Evolutionary conservation across 345 rosid genomes (phyloP), one percentile per base, ranked within the genome.

Genomic region (Eucalyptus cloeziana): DNA sequence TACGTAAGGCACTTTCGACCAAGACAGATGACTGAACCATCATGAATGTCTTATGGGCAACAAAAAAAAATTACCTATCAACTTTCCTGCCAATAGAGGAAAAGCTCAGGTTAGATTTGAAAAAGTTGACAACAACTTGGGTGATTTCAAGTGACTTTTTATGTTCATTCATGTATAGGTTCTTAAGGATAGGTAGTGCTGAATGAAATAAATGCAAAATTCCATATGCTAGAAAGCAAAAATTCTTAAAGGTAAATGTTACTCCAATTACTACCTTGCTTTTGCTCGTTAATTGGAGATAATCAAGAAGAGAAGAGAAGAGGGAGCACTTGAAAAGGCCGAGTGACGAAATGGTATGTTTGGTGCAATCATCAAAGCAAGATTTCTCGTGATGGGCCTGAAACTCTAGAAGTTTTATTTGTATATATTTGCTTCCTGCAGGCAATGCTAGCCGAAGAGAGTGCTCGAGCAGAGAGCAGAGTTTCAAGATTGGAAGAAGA

Each of bases 401-500:
- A 27, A 85, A 85, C 10, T 16, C 30, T 85, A 45, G 15, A 12
- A 62, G 31, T 50, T 24, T 45, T 13, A 85, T 89, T 62, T 13
- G 15, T 62, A 13, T 62, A 62, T 62, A 24, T 58, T 12, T 62
- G 69, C 49, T 56, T 88, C 91, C 86, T 93, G 83, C 93, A 97
- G 98, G 98, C 98, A 33, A 24, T 96, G 89, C 92, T 97, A 90
- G 98, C 99, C 44, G 95, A 99, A 91, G 99, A 97, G 87, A 97
- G 98, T 90, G 98, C 99, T 86, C 93, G 44, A 43, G 6, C 44
- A 43, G 40, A 37, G 98, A 89, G 99, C 99, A 91, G 99, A 97
- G 91, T 95, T 94, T 91, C 98, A 96, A 85, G 99, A 97, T 86
- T 97, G 98, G 99, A 99, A 97, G 95, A n/a, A 95, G 93, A 97